Percentiles rank a stretch among this genome's conserved stretches.
Conservation (phyloP, 768 basidiomycete species). For the Porpolomopsis calyptriformis region DNA sequence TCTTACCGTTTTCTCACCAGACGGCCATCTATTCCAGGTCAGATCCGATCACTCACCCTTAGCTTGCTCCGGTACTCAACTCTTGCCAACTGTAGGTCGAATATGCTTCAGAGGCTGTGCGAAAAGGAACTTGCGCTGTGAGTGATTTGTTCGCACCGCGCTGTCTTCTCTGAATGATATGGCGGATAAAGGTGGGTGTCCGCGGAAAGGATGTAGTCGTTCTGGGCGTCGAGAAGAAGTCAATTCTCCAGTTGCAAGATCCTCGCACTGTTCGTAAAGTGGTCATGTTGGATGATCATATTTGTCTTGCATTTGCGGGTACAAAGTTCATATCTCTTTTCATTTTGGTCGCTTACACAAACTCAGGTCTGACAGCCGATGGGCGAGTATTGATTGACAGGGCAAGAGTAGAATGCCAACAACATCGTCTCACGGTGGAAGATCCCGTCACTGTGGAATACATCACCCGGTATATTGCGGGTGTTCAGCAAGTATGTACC, state of each 20-base stretch:
- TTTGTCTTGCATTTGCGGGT: conserved; percentile 98
- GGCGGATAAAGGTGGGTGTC: conserved; percentile 74
- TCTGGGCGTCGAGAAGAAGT: conserved; percentile 98
- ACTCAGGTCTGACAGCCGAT: conserved; percentile 86
- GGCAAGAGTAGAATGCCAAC: conserved; percentile 95
- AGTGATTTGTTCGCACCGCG: conserved; percentile 15
- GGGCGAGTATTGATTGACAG: conserved; percentile 97
- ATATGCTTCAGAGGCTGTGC: conserved; percentile 95
- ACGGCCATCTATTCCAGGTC: conserved; percentile 98
- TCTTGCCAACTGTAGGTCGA: conserved; percentile 63
- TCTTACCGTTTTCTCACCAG: conserved; percentile 95
- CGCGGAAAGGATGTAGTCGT: conserved; percentile 92
- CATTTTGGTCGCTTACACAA: conserved; percentile 4
- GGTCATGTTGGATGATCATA: conserved; percentile 95
- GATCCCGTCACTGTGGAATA: conserved; percentile 98
- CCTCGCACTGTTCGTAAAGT: conserved; percentile 96
- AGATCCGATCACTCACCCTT: conserved; percentile 7
- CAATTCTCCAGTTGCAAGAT: conserved; percentile 93
- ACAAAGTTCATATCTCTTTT: conserved; percentile 15
- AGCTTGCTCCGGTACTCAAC: background rate
- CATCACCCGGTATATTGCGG: conserved; percentile 94
- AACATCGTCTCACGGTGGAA: conserved; percentile 92
- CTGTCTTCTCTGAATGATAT: conserved; percentile 5
- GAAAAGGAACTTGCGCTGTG: conserved; percentile 96
- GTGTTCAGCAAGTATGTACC: conserved; percentile 81